phyloP scores from a whole-genome alignment of 768 basidiomycete species.

The Coprinopsis sp. region DNA sequence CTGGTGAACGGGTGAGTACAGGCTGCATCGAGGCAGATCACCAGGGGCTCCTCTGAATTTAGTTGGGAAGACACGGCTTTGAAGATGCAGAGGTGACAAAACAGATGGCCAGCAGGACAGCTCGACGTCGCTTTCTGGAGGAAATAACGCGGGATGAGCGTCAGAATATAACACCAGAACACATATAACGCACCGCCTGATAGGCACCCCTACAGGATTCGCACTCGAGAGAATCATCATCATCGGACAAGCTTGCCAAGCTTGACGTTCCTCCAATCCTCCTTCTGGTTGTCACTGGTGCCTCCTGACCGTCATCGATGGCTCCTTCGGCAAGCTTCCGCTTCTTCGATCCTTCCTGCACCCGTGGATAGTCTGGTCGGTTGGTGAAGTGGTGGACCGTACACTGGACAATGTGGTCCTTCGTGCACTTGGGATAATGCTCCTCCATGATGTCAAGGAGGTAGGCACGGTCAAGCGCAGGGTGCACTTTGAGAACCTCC shows the following conservation, averaged over 20 bases:
- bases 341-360: no score
- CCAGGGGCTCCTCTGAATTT: not conserved
- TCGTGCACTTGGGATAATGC: not conserved
- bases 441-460: not conserved
- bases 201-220: not conserved
- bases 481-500: not conserved
- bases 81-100: slow-evolving; percentile 1
- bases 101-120: not conserved
- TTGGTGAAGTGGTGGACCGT: not conserved
- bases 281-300: not conserved
- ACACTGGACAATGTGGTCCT: not conserved
- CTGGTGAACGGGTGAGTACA: not conserved
- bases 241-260: no score
- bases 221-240: not conserved
- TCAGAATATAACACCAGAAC: not conserved
- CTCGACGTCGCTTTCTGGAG: not conserved
- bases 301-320: not conserved
- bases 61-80: not conserved
- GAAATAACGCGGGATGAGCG: not conserved
- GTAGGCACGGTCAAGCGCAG: not conserved
- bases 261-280: no score
- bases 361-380: not conserved
- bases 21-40: not conserved
- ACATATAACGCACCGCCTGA: not conserved
- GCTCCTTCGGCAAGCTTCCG: not conserved